Percentiles rank a stretch among this genome's conserved stretches.
Conservation (phyloP, 2,329 filamentous ascomycete genomes). For the Lachnellula subtilissima region DNA sequence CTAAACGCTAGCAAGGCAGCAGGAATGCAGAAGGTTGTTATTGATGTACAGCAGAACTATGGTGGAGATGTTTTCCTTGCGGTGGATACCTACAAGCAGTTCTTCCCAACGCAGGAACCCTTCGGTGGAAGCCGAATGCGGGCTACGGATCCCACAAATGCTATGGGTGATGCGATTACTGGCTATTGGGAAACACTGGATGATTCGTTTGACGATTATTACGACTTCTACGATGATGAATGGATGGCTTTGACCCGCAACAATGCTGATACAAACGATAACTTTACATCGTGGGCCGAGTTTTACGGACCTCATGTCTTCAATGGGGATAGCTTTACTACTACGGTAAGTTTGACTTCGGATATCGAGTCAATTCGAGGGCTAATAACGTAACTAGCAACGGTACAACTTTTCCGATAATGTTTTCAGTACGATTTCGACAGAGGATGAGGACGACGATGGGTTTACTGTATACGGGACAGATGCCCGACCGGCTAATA, state of each 20-base stretch:
- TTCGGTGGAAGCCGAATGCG: constrained; percentile 22
- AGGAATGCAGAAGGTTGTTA: constrained; percentile 53
- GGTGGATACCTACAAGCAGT: constrained; percentile 43
- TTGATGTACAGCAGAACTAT: constrained; percentile 57
- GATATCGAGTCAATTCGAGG: constrained; percentile 17
- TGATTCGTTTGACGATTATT: constrained; percentile 10
- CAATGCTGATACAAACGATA: constrained; percentile 15
- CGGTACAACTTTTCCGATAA: constrained; percentile 18
- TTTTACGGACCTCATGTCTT: constrained; percentile 15
- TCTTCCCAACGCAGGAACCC: constrained; percentile 29
- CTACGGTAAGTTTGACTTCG: constrained; percentile 30
- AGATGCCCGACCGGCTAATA: constrained; percentile 15
- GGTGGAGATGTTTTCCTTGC: constrained; percentile 58
- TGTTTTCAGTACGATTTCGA: constrained; percentile 30
- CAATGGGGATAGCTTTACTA: constrained; percentile 22
- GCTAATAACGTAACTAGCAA: constrained; percentile 17
- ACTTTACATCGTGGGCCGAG: constrained; percentile 20
- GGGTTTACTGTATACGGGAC: constrained; percentile 30
- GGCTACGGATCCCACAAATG: constrained; percentile 17
- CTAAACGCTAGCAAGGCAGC: constrained; percentile 40
- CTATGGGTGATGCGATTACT: constrained; percentile 18
- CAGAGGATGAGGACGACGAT: constrained; percentile 10
- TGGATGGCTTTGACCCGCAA: constrained; percentile 16
- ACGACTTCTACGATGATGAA: constrained; percentile 15
- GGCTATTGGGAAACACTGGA: constrained; percentile 17